A percentile compares a stretch with the other conserved stretches of the same genome.
Conservation (phyloP, 2,329 filamentous ascomycete species). For the Conoideocrella luteorostrata region DNA sequence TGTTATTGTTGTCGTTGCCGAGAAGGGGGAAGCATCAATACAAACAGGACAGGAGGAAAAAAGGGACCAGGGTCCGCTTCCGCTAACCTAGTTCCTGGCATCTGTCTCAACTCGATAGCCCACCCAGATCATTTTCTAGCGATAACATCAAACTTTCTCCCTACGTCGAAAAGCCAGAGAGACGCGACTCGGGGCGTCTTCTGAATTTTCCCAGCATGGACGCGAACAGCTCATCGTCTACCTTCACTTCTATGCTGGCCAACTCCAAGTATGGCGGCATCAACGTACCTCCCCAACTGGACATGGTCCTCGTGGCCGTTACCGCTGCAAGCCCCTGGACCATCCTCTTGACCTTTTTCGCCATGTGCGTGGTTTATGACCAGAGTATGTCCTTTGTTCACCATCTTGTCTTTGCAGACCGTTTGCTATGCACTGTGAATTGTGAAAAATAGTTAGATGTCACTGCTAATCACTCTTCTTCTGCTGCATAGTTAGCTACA, state of each 20-base stretch:
- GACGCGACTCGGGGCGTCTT: background rate
- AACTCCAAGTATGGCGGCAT: conserved; percentile 47
- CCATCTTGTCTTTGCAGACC: background rate
- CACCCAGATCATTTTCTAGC: background rate
- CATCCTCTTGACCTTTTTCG: conserved; percentile 62
- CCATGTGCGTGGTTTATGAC: conserved; percentile 74
- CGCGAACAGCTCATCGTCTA: conserved; percentile 58
- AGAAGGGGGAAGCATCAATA: too few relatives aligned
- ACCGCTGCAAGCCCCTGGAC: conserved; percentile 54
- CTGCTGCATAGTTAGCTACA: conserved; percentile 57
- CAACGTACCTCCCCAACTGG: conserved; percentile 48
- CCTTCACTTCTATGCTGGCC: conserved; percentile 63
- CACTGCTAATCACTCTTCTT: background rate
- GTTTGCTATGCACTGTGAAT: background rate
- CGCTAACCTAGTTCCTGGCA: too few relatives aligned
- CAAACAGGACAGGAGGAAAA: too few relatives aligned
- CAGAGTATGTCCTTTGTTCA: conserved; percentile 59
- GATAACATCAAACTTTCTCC: background rate
- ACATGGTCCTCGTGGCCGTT: conserved; percentile 47
- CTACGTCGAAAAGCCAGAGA: background rate
- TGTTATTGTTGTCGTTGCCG: too few relatives aligned
- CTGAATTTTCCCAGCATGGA: conserved; percentile 34
- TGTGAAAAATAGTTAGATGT: too few relatives aligned
- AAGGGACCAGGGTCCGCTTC: background rate
- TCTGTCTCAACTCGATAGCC: too few relatives aligned